Evolutionary conservation across 352 stramenopile species (phyloP), one percentile per base, ranked within the genome.

Genomic region (Phytophthora podocarpi): DNA sequence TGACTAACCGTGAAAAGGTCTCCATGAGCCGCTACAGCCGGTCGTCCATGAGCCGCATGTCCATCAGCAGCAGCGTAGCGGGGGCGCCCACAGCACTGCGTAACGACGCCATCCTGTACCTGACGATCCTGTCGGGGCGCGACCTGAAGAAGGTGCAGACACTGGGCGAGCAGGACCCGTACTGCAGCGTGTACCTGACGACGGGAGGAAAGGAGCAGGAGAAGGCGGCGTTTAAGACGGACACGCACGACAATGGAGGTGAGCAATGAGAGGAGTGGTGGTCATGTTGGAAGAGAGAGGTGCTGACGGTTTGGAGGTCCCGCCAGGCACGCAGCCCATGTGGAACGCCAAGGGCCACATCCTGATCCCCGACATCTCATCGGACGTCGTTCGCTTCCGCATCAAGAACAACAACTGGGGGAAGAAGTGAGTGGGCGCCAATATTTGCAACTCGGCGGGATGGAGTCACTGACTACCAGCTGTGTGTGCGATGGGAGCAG

Each of bases 391-490:
- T 55, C 82, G 82, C 39, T 77, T 92, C 63, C 80, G 80, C 36
- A 58, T 92, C 20, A 72, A 87, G 48, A 92, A 92, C 59, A 82
- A 92, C 45, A 92, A 92, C 67, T 90, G 80, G 78, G 78, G 87
- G 16, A 85, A 85, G 50, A 92, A 83, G 80, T 91, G 37, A 54
- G 67, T 46, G 8, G n/a, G n/a, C n/a, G n/a, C n/a, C n/a, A n/a
- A n/a, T n/a, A n/a, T n/a, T 15, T 16, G 13, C 32, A 40, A 7
- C 42, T 42, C 5, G 15, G 26, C 26, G n/a, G 11, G 37, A 6
- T 48, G 11, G 9, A 34, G 8, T 31, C 24, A 27, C 24, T 64
- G 39, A 40, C 35, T 37, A 31, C 32, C n/a, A n/a, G n/a, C n/a
- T n/a, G 21, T 36, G n/a, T 32, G 20, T 43, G 36, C 7, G 12